A percentile compares a stretch with the other conserved stretches of the same genome.
Evolutionary conservation across 306 rosid species (phyloP).

Genomic region (Carpinus fangiana): DNA sequence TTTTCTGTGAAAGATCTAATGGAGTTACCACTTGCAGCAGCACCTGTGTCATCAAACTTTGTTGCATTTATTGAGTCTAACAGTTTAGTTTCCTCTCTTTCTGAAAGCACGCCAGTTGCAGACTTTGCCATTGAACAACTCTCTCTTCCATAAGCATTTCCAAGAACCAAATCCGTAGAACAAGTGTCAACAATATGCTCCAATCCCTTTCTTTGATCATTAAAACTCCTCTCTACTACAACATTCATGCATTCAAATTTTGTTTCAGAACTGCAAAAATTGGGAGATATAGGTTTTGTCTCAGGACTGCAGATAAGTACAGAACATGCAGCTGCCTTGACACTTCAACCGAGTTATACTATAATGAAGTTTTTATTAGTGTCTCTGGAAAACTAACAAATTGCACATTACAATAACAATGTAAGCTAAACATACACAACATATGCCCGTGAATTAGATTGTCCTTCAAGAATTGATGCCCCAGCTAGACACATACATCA

Average conservation of each 20-base stretch:
- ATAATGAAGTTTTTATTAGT: background rate
- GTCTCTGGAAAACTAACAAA: background rate
- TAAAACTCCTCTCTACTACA: slow-evolving; percentile 25
- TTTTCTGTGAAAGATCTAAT: background rate
- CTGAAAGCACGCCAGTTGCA: slow-evolving; percentile 9
- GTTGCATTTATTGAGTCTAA: slow-evolving; percentile 1
- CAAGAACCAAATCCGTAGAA: slow-evolving; percentile 32
- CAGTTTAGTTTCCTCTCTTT: slow-evolving; percentile 1
- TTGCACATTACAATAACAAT: background rate
- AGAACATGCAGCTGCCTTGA: background rate
- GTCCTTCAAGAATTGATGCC: background rate
- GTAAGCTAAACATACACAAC: background rate
- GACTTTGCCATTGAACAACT: slow-evolving; percentile 1
- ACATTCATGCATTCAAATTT: slow-evolving; percentile 10
- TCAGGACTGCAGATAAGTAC: background rate
- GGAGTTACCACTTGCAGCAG: background rate
- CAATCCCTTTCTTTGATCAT: slow-evolving; percentile 19
- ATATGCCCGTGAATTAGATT: background rate
- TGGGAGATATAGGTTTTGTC: slow-evolving; percentile 17
- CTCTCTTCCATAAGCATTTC: slow-evolving; percentile 20
- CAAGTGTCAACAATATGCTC: slow-evolving; percentile 22
- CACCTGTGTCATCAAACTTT: background rate
- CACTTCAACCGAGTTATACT: background rate
- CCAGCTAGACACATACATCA: background rate
- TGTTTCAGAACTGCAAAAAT: slow-evolving; percentile 14